Percentiles rank a stretch among this genome's conserved stretches.
Evolutionary conservation across 345 rosid genomes (phyloP).

Genomic region (Citrus hindsii): DNA sequence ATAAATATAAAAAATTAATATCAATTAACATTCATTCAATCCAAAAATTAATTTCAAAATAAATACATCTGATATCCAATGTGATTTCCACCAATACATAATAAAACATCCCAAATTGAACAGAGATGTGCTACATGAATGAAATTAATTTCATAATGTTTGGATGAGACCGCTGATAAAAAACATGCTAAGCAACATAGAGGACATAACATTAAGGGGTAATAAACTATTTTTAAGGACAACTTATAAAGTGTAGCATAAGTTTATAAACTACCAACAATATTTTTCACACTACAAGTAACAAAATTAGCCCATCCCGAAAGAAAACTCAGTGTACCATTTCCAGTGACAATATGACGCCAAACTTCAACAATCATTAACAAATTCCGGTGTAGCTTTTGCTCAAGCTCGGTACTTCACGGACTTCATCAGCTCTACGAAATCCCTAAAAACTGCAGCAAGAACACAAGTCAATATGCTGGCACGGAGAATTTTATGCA

Average conservation of each 20-base stretch:
- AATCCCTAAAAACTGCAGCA: constrained; percentile 50
- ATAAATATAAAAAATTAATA: too few relatives aligned
- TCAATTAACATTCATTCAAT: too few relatives aligned
- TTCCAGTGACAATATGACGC: neutral
- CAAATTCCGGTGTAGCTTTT: neutral
- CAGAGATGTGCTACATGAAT: too few relatives aligned
- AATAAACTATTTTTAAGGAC: neutral
- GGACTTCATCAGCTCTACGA: constrained; percentile 56
- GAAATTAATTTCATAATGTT: too few relatives aligned
- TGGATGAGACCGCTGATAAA: too few relatives aligned
- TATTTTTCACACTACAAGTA: neutral
- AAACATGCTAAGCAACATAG: too few relatives aligned
- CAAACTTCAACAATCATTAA: neutral
- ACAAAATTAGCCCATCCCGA: neutral
- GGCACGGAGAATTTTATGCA: neutral
- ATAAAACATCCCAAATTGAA: too few relatives aligned
- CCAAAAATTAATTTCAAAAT: too few relatives aligned
- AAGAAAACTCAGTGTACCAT: neutral
- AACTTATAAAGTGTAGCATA: neutral
- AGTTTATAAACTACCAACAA: neutral
- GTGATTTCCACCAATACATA: too few relatives aligned
- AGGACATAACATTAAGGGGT: too few relatives aligned
- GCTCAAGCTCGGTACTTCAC: constrained; percentile 26
- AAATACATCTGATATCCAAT: too few relatives aligned
- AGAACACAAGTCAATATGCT: neutral